These are phyloP conservation scores for Aspergillus novoparasiticus DNA, from an alignment of 2,329 filamentous ascomycete genomes.

Conservation along the genomic window DNA sequence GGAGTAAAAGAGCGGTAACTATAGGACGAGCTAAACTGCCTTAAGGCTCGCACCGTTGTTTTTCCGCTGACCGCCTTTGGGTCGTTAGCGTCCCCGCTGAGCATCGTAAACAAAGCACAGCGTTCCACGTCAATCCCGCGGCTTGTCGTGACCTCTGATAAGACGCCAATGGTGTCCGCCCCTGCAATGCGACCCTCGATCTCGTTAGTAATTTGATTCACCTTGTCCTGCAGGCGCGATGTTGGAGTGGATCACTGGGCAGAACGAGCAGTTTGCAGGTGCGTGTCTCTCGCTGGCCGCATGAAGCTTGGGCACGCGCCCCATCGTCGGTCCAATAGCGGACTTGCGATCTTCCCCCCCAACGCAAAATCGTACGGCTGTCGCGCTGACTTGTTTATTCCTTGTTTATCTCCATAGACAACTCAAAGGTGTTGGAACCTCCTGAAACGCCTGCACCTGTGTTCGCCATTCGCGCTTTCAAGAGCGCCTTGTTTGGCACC, in stretches of 20 bases:
- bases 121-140: slow-evolving; percentile 29
- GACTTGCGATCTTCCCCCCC: slow-evolving; percentile 6
- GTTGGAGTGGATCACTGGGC: slow-evolving; percentile 39
- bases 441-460: slow-evolving; percentile 68
- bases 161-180: slow-evolving; percentile 20
- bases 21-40: background rate
- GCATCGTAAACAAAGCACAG: slow-evolving; percentile 38
- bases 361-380: slow-evolving; percentile 6
- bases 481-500: slow-evolving; percentile 66
- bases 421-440: slow-evolving; percentile 59
- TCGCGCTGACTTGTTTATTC: slow-evolving; percentile 19
- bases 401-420: slow-evolving; percentile 27
- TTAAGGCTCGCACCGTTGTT: slow-evolving; percentile 19
- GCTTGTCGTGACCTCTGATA: slow-evolving; percentile 1
- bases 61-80: slow-evolving; percentile 26
- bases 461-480: slow-evolving; percentile 69
- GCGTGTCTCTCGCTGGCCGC: slow-evolving; percentile 27
- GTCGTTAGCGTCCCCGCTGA: slow-evolving; percentile 15
- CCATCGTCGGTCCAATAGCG: slow-evolving; percentile 14
- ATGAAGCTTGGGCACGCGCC: slow-evolving; percentile 8
- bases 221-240: slow-evolving; percentile 27
- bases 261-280: slow-evolving; percentile 31
- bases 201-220: slow-evolving; percentile 15
- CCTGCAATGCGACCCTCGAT: slow-evolving; percentile 21
- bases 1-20: slow-evolving; percentile 23